Conservation (phyloP, 1,284 basidiomycete genomes). For the Malassezia caprae region DNA sequence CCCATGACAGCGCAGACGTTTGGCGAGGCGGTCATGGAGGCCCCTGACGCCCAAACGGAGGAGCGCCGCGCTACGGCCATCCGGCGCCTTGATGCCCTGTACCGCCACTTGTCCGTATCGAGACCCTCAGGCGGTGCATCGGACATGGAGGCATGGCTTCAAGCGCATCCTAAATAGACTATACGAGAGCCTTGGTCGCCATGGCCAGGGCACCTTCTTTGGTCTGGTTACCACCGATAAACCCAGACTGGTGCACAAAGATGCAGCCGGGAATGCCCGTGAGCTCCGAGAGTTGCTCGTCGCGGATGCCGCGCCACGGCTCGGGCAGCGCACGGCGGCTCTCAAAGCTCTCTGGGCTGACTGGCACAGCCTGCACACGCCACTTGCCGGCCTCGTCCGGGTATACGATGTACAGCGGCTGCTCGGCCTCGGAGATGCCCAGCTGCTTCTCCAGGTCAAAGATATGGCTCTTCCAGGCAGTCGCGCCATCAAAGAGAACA, state of each 20-base stretch:
- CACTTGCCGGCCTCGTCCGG: slow-evolving; percentile 67
- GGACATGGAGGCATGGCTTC: slow-evolving; percentile 14
- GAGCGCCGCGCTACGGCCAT: slow-evolving; percentile 15
- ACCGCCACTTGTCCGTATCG: slow-evolving; percentile 5
- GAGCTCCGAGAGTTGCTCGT: slow-evolving; percentile 64
- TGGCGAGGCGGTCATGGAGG: slow-evolving; percentile 10
- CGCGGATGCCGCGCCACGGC: slow-evolving; percentile 79
- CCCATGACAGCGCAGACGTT: slow-evolving; percentile 8
- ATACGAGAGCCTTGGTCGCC: slow-evolving; percentile 59
- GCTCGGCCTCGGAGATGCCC: slow-evolving; percentile 48
- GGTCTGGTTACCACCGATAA: slow-evolving; percentile 86
- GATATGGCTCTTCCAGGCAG: slow-evolving; percentile 89
- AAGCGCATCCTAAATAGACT: background rate
- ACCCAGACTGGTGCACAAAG: slow-evolving; percentile 89
- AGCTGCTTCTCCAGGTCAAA: slow-evolving; percentile 64
- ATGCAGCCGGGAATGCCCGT: slow-evolving; percentile 70
- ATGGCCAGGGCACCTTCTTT: slow-evolving; percentile 75
- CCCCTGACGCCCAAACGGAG: background rate
- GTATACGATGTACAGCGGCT: slow-evolving; percentile 73
- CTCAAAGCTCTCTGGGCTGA: slow-evolving; percentile 70
- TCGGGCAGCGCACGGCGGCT: slow-evolving; percentile 87
- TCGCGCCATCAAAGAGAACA: slow-evolving; percentile 68
- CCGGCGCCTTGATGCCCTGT: slow-evolving; percentile 17
- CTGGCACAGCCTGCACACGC: slow-evolving; percentile 86
- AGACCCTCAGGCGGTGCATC: background rate